A percentile compares a stretch with the other conserved stretches of the same genome.
These are phyloP conservation scores for Xylaria castorea DNA, from an alignment of 495 filamentous ascomycete species.

Conservation along the genomic window DNA sequence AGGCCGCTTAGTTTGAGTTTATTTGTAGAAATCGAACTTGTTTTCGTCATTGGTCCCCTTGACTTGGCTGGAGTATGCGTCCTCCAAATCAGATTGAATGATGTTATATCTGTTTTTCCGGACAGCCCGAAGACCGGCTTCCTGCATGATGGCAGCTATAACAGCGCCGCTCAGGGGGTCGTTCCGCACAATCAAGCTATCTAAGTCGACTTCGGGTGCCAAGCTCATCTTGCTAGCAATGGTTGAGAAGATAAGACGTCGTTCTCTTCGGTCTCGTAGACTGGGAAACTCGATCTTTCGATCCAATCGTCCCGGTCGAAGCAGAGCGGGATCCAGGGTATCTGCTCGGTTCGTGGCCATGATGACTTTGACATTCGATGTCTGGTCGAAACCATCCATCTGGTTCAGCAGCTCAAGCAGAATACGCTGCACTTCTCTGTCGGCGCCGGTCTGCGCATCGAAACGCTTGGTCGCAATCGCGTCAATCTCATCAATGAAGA, in stretches of 20 bases:
- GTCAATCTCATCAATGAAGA: conserved; percentile 99
- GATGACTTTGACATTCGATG: conserved; percentile 98
- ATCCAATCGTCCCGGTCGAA: conserved; percentile 93
- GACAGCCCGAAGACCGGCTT: conserved; percentile 92
- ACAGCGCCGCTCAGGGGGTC: conserved; percentile 94
- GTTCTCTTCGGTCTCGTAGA: conserved; percentile 88
- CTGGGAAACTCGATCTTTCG: conserved; percentile 98
- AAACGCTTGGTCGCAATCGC: conserved; percentile 99
- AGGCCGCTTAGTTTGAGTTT: conserved; percentile 22
- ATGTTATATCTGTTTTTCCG: conserved; percentile 99
- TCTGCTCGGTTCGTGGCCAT: conserved; percentile 99
- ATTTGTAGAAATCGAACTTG: conserved; percentile 76
- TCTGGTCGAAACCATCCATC: conserved; percentile 99
- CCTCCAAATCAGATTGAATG: conserved; percentile 93
- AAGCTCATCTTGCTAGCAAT: conserved; percentile 97
- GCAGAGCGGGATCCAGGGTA: conserved; percentile 90
- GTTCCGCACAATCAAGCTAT: conserved; percentile 93
- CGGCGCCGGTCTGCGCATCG: conserved; percentile 96
- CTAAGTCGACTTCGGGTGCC: conserved; percentile 93
- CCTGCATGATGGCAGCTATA: conserved; percentile 99
- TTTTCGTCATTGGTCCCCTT: conserved; percentile 84
- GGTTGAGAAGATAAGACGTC: conserved; percentile 93
- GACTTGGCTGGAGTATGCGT: conserved; percentile 94
- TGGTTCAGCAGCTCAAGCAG: conserved; percentile 96
- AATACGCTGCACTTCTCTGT: conserved; percentile 98